Percentiles rank a stretch among this genome's conserved stretches.
These are phyloP conservation scores for Grosmannia penicillata DNA, from an alignment of 2,329 filamentous ascomycete species.

Conservation along the genomic window DNA sequence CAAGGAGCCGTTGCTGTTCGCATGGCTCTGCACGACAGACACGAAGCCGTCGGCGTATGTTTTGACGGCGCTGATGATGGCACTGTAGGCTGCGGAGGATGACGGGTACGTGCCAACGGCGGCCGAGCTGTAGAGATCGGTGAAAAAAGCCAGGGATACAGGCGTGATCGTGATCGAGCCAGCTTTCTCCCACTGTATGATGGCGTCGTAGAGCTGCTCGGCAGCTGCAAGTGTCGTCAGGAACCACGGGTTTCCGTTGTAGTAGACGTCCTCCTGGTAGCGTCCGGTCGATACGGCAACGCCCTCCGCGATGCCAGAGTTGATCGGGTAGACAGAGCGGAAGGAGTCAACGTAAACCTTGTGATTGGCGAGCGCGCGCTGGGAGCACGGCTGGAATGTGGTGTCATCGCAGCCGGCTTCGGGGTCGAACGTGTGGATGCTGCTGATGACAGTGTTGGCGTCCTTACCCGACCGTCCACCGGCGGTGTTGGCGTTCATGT, in stretches of 20 bases:
- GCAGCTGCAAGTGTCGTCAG: conserved; percentile 62
- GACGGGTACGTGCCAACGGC: conserved; percentile 45
- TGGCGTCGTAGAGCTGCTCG: conserved; percentile 64
- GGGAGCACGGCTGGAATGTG: conserved; percentile 68
- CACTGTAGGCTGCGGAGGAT: conserved; percentile 24
- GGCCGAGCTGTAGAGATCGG: conserved; percentile 42
- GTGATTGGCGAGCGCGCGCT: conserved; percentile 56
- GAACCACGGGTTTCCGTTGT: conserved; percentile 63
- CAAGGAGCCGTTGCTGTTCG: conserved; percentile 44
- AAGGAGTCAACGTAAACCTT: conserved; percentile 65
- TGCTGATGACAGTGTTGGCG: conserved; percentile 51
- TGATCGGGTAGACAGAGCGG: conserved; percentile 52
- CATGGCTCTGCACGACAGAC: conserved; percentile 46
- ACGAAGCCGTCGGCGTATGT: conserved; percentile 48
- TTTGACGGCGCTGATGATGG: conserved; percentile 41
- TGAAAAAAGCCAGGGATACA: conserved; percentile 57
- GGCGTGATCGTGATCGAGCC: conserved; percentile 50
- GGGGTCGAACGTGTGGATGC: conserved; percentile 58
- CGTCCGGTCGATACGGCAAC: conserved; percentile 48
- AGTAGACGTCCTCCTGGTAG: conserved; percentile 61
- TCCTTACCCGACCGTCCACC: conserved; percentile 48
- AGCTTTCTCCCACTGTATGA: conserved; percentile 53
- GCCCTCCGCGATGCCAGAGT: conserved; percentile 46
- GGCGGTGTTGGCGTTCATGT: conserved; percentile 46
- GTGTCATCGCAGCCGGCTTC: conserved; percentile 47